Evolutionary conservation across 2,329 filamentous ascomycete species (phyloP).

Genomic region (Beauveria varroae): DNA sequence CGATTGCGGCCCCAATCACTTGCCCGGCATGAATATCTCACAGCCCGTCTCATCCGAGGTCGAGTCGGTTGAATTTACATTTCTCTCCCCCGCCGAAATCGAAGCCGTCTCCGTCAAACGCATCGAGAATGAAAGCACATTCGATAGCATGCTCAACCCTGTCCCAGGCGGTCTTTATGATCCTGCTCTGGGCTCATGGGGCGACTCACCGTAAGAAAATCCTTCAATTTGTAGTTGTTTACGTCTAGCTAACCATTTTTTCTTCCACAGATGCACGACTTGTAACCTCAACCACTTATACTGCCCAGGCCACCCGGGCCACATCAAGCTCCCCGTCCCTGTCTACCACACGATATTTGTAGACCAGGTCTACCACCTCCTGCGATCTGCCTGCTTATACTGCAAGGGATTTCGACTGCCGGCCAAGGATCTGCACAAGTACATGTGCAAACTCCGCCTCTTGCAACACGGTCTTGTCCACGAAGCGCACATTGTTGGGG

Average conservation of each 20-base stretch:
- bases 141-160: constrained; percentile 84
- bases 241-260: neutral
- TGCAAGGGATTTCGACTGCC: constrained; percentile 80
- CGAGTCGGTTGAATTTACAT: constrained; percentile 80
- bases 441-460: constrained; percentile 75
- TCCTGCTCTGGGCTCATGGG: constrained; percentile 81
- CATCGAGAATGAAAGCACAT: constrained; percentile 90
- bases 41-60: constrained; percentile 80
- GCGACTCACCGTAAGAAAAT: constrained; percentile 62
- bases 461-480: constrained; percentile 76
- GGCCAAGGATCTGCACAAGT: constrained; percentile 69
- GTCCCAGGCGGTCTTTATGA: constrained; percentile 90
- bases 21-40: constrained; percentile 56
- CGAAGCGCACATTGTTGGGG: constrained; percentile 54
- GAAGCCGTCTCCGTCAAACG: constrained; percentile 83
- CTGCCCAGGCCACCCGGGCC: constrained; percentile 89
- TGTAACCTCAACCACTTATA: constrained; percentile 75
- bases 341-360: constrained; percentile 97
- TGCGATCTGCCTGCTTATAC: constrained; percentile 84
- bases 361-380: constrained; percentile 78
- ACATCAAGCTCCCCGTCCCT: constrained; percentile 87
- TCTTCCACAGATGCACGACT: constrained; percentile 68
- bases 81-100: constrained; percentile 77
- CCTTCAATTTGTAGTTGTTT: neutral
- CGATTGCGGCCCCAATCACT: constrained; percentile 9